Percentiles rank a stretch among this genome's conserved stretches.
Conservation (phyloP, 139 green algal genomes). For the Parachlorella kessleri region DNA sequence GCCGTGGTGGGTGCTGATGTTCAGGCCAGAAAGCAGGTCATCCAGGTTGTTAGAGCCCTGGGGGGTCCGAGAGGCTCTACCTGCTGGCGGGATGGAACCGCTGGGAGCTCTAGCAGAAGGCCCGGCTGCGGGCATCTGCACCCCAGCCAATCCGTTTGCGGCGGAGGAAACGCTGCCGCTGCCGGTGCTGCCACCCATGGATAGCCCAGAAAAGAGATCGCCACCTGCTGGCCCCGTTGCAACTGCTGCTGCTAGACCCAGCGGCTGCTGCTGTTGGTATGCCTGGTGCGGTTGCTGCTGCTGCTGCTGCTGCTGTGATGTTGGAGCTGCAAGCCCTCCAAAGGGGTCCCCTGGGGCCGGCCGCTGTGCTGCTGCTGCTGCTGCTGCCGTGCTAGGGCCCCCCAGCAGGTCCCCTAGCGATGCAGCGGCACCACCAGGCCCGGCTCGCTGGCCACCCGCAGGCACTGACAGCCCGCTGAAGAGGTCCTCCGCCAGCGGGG, state of each 20-base stretch:
- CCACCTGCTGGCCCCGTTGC: background rate
- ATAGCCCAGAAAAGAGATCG: slow-evolving; percentile 7
- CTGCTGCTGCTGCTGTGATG: background rate
- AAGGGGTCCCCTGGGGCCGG: too few relatives aligned
- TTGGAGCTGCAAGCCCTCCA: too few relatives aligned
- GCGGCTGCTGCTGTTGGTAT: background rate
- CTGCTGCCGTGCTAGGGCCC: background rate
- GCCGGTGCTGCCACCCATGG: background rate
- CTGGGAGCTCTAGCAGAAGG: too few relatives aligned
- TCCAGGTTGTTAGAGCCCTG: too few relatives aligned
- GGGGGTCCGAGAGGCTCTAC: too few relatives aligned
- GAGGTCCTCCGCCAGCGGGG: slow-evolving; percentile 2
- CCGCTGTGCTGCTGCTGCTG: too few relatives aligned
- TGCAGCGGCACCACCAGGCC: too few relatives aligned
- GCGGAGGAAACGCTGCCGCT: background rate
- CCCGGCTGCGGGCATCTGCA: too few relatives aligned
- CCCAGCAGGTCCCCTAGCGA: slow-evolving; percentile 11
- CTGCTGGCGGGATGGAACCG: background rate
- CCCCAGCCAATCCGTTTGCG: too few relatives aligned
- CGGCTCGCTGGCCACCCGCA: too few relatives aligned
- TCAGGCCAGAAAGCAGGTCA: background rate
- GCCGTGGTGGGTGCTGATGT: too few relatives aligned
- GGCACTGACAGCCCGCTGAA: background rate
- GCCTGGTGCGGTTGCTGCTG: background rate
- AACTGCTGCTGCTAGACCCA: background rate